Evolutionary conservation across 129 eudicot species (phyloP).

Genomic region (Chrysanthemum seticuspe): DNA sequence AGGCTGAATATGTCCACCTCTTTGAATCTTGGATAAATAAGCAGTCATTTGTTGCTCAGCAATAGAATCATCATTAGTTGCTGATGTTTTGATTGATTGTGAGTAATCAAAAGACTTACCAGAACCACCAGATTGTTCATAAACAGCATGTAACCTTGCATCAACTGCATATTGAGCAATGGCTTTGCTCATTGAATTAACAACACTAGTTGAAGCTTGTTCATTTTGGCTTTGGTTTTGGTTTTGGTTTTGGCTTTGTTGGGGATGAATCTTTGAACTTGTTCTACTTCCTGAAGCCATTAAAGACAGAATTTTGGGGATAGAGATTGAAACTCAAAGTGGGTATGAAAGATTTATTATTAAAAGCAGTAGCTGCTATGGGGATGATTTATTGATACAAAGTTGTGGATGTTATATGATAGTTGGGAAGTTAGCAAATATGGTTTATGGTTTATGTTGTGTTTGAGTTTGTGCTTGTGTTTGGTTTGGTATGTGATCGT

Average conservation of each 20-base stretch:
- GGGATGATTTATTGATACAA: background rate
- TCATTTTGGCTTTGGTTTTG: constrained; percentile 21
- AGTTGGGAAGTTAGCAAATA: background rate
- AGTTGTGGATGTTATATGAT: background rate
- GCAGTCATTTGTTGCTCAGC: constrained; percentile 82
- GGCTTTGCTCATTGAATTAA: constrained; percentile 63
- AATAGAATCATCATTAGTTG: constrained; percentile 34
- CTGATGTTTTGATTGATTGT: constrained; percentile 53
- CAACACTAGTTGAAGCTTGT: constrained; percentile 32
- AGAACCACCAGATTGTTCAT: constrained; percentile 74
- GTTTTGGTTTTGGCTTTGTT: constrained; percentile 24
- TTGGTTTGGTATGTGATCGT: constrained; percentile 19
- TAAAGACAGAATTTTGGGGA: constrained; percentile 18
- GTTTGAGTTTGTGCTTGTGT: constrained; percentile 7
- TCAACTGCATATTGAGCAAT: constrained; percentile 76
- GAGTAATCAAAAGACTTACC: constrained; percentile 86
- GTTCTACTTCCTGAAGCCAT: constrained; percentile 60
- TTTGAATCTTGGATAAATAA: constrained; percentile 72
- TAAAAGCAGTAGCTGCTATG: background rate
- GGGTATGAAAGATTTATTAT: background rate
- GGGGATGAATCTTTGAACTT: constrained; percentile 26
- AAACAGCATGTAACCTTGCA: constrained; percentile 77
- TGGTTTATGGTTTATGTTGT: background rate
- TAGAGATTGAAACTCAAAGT: constrained; percentile 19
- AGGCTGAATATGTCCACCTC: constrained; percentile 91